A percentile compares a stretch with the other conserved stretches of the same genome.
phyloP scores from a whole-genome alignment of 208 protist genomes.

The Leishmania arabica region DNA sequence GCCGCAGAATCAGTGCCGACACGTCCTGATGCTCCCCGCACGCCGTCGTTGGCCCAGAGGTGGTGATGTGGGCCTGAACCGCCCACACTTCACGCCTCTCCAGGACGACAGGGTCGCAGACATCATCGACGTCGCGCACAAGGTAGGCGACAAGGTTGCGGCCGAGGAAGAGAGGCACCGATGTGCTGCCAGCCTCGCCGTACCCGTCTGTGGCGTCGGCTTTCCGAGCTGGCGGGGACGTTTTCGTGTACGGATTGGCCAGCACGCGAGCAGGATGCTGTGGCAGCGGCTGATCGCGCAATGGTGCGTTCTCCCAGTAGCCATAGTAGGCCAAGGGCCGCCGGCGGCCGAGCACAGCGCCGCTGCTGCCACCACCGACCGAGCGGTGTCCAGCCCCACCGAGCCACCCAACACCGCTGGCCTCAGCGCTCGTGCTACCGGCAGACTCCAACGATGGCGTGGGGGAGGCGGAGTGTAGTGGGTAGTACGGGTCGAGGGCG shows the following conservation, averaged over 20 bases:
- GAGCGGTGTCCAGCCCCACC: not conserved
- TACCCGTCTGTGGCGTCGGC: not conserved
- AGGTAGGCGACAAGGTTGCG: slow-evolving; percentile 70
- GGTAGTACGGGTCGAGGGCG: slow-evolving; percentile 37
- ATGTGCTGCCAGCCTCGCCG: not conserved
- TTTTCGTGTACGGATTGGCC: slow-evolving; percentile 49
- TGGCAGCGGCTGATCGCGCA: slow-evolving; percentile 54
- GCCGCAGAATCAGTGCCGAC: slow-evolving; percentile 47
- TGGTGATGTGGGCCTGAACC: slow-evolving; percentile 61
- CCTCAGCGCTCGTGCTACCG: not conserved
- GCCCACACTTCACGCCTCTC: slow-evolving; percentile 76
- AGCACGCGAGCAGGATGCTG: slow-evolving; percentile 31
- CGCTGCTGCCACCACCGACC: not conserved
- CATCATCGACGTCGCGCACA: slow-evolving; percentile 74
- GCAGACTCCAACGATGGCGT: not conserved
- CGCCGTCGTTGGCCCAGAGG: slow-evolving; percentile 43
- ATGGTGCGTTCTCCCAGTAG: slow-evolving; percentile 67
- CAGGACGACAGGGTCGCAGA: slow-evolving; percentile 69
- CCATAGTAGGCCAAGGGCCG: slow-evolving; percentile 44
- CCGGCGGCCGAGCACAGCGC: not conserved
- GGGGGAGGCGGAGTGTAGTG: not conserved
- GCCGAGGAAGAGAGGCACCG: slow-evolving; percentile 60
- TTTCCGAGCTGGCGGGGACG: not conserved
- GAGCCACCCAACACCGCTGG: slow-evolving; percentile 8
- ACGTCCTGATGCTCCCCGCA: slow-evolving; percentile 51